phyloP scores from a whole-genome alignment of 148 eudicot genomes.

The Silene conica region DNA sequence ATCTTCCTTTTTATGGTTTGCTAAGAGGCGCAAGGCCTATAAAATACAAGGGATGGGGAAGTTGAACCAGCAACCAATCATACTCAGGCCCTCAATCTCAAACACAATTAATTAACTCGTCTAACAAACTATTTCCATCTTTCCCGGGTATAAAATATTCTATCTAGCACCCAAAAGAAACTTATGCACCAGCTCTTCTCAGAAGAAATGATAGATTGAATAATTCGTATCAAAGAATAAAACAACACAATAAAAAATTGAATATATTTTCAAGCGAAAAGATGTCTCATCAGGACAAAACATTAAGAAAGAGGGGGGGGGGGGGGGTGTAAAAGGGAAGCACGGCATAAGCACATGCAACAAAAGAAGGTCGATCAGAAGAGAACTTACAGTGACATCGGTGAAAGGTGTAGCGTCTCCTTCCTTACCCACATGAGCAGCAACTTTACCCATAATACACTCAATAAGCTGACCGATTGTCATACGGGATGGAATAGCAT shows the following conservation, averaged over 20 bases:
- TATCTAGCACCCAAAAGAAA: background rate
- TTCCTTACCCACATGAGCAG: conserved; percentile 98
- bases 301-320: background rate
- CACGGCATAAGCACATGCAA: background rate
- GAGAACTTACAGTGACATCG: conserved; percentile 81
- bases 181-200: conserved; percentile 1
- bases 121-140: background rate
- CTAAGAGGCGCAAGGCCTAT: background rate
- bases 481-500: conserved; percentile 99
- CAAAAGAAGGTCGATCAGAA: conserved; percentile 1
- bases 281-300: too few relatives aligned
- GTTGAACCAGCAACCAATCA: background rate
- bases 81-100: background rate
- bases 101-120: background rate
- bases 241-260: background rate
- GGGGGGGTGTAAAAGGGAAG: background rate
- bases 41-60: too few relatives aligned
- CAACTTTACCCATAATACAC: conserved; percentile 98
- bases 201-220: background rate
- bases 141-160: background rate
- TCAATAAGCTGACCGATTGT: conserved; percentile 98
- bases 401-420: conserved; percentile 99
- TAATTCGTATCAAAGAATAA: background rate
- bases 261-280: too few relatives aligned
- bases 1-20: background rate